Base-by-base conservation (phyloP, 495 filamentous ascomycete genomes). In the Daldinia loculata region DNA sequence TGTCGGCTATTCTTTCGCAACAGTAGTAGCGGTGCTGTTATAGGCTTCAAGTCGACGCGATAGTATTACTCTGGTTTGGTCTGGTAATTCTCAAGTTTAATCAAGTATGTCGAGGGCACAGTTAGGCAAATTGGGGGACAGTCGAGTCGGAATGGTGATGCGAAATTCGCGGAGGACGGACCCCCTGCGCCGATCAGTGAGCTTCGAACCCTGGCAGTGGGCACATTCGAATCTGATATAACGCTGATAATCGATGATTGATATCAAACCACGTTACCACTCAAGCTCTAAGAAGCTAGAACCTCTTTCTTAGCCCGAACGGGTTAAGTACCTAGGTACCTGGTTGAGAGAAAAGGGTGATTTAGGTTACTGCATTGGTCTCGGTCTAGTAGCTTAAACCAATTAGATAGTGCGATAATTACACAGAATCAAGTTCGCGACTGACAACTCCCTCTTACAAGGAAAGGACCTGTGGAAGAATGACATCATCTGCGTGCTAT, bases 101-200 rank as follows among this genome's bases (percentile, higher is more conserved):
- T 48, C 43, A 48, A 24, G 43, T 48, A 48, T 48, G 43, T 48
- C 8, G 17, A 48, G 4, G 26, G 11, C 50, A 52, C 50, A 15
- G 7, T 39, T 26, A 1, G 19, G 39, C 24, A 53, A 43, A 34
- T 32, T 65, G 29, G 55, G 29, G 30, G 12, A 19, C 12, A 11
- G 32, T 34, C 8, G 9, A 56, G 53, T 56, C 4, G 30, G n/a
- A 38, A 38, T 57, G 43, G 52, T 55, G 61, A 63, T 70, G 53
- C 39, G 30, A 51, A 62, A 59, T 65, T 34, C 56, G 45, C 39
- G 56, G 52, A 63, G 9, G 36, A 29, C 26, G 26, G 34, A 75
- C 41, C 74, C 74, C 74, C 70, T 75, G 74, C 48, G 74, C 57
- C 52, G 74, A 75, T 75, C 74, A 66, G 61, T 45, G 56, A 61